These are phyloP conservation scores for Desmodesmus armatus DNA, from an alignment of 139 green algal genomes.

Conservation along the genomic window DNA sequence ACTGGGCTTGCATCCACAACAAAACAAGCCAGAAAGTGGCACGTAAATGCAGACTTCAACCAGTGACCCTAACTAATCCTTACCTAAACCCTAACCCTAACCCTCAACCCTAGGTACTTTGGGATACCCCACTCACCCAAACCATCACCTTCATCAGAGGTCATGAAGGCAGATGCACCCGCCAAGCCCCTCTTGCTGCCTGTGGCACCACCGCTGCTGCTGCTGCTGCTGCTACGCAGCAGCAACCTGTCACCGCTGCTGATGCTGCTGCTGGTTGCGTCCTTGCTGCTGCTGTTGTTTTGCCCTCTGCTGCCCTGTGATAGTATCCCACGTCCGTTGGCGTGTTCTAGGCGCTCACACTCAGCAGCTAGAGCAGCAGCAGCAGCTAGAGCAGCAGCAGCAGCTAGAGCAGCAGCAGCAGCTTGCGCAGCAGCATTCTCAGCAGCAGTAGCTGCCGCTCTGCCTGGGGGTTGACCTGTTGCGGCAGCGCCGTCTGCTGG, in stretches of 20 bases:
- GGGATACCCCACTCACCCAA: no score
- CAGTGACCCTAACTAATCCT: no score
- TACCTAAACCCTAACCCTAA: neutral
- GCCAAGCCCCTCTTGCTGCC: neutral
- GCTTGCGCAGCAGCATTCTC: neutral
- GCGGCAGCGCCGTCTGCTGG: neutral
- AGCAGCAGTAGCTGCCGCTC: neutral
- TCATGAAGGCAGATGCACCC: no score
- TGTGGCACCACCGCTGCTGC: no score
- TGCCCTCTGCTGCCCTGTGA: neutral
- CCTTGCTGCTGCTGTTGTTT: constrained; percentile 23
- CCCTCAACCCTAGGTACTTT: no score
- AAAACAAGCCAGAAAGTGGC: no score
- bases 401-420: neutral
- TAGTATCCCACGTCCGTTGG: neutral
- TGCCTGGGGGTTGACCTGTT: neutral
- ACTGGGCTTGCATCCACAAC: no score
- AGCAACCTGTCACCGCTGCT: neutral
- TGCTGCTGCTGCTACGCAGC: neutral
- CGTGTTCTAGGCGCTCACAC: neutral
- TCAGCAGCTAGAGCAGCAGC: neutral
- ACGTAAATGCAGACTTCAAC: no score
- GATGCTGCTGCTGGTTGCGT: neutral
- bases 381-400: constrained; percentile 1
- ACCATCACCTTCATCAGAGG: neutral